These are phyloP conservation scores for Hanseniaspora uvarum DNA, from an alignment of 1,139 yeast species.

Conservation along the genomic window DNA sequence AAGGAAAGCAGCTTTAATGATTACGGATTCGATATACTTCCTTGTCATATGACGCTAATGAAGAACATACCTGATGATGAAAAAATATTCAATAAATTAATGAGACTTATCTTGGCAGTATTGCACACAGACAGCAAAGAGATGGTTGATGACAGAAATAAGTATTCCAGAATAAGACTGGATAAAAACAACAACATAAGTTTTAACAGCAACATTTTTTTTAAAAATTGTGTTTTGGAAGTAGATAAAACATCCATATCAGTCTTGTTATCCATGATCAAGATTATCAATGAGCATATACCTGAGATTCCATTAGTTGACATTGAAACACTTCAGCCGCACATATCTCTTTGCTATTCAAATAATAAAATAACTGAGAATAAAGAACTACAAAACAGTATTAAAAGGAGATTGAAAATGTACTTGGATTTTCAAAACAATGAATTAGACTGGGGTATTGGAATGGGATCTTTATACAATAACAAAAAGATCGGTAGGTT, in stretches of 20 bases:
- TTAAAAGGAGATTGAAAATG: neutral
- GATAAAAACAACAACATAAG: neutral
- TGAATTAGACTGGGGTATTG: neutral
- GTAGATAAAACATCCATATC: neutral
- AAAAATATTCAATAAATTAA: neutral
- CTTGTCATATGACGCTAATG: constrained; percentile 10
- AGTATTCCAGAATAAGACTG: neutral
- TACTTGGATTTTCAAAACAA: neutral
- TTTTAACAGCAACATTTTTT: neutral
- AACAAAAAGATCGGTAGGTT: constrained; percentile 6
- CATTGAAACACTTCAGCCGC: neutral
- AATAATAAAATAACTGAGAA: neutral
- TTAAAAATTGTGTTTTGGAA: constrained; percentile 9
- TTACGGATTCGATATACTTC: constrained; percentile 9
- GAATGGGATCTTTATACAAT: neutral
- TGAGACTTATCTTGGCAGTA: neutral
- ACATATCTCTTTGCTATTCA: constrained; percentile 6
- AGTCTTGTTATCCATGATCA: constrained; percentile 2
- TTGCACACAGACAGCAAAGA: neutral
- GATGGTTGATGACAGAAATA: neutral
- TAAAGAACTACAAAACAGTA: neutral
- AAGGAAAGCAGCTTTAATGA: neutral
- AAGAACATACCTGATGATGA: constrained; percentile 12
- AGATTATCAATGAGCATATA: neutral
- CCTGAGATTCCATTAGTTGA: neutral